Evolutionary conservation across 306 rosid species (phyloP).

Genomic region (Glycine soja): DNA sequence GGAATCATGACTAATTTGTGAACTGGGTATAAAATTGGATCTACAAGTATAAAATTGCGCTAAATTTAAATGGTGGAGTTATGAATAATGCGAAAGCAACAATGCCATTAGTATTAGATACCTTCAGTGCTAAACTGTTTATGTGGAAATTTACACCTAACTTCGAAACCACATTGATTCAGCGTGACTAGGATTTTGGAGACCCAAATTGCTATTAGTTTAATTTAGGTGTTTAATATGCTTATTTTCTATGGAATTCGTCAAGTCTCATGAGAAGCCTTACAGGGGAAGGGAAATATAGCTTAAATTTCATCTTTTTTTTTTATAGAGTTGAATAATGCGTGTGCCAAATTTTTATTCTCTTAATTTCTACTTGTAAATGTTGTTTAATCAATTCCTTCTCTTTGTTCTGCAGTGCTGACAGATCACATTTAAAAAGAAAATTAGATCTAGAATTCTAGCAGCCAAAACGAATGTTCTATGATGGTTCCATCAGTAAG

Average conservation of each 20-base stretch:
- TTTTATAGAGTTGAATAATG: constrained; percentile 30
- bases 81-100: not conserved
- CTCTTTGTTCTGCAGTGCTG: constrained; percentile 72
- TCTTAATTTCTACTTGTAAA: constrained; percentile 25
- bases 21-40: constrained; percentile 6
- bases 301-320: not conserved
- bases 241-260: constrained; percentile 14
- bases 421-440: constrained; percentile 89
- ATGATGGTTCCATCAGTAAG: constrained; percentile 24
- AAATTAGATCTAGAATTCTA: constrained; percentile 94
- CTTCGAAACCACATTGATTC: not conserved
- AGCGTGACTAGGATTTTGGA: too few species aligned
- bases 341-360: constrained; percentile 29
- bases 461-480: constrained; percentile 60
- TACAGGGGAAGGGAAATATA: not conserved
- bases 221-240: constrained; percentile 20
- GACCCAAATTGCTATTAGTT: not conserved
- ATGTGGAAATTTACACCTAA: not conserved
- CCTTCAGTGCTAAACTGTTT: not conserved
- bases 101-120: not conserved
- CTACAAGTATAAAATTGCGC: not conserved
- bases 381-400: constrained; percentile 31
- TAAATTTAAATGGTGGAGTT: constrained; percentile 13
- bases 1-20: not conserved
- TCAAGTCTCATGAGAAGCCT: constrained; percentile 2